A percentile compares a stretch with the other conserved stretches of the same genome.
These are phyloP conservation scores for Phytophthora uliginosa DNA, from an alignment of 352 stramenopile genomes.

Conservation along the genomic window DNA sequence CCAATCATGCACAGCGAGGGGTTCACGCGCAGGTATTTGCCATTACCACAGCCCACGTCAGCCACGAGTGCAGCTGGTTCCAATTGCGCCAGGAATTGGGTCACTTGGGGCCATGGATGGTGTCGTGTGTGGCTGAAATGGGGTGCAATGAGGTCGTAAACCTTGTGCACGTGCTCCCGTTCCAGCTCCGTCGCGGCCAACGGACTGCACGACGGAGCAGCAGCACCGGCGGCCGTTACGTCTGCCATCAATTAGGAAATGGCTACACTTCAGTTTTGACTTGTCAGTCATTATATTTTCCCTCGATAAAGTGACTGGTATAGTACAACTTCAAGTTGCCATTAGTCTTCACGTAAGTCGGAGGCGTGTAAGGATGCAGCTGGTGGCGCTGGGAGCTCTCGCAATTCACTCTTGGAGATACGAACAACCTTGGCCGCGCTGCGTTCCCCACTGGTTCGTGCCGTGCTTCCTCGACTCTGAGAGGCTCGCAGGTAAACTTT, in stretches of 20 bases:
- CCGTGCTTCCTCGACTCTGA: conserved; percentile 43
- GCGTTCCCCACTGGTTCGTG: conserved; percentile 28
- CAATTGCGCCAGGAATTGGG: conserved; percentile 61
- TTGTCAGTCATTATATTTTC: not conserved
- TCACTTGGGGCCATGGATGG: conserved; percentile 83
- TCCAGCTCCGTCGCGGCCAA: conserved; percentile 71
- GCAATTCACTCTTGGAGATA: conserved; percentile 73
- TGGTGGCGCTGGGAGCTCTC: conserved; percentile 57
- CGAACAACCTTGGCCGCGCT: conserved; percentile 59
- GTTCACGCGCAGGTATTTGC: conserved; percentile 84
- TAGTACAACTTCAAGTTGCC: conserved; percentile 21
- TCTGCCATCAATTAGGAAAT: conserved; percentile 25
- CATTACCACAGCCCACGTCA: conserved; percentile 87
- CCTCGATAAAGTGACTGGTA: conserved; percentile 26
- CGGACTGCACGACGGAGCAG: conserved; percentile 16
- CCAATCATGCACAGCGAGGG: conserved; percentile 72
- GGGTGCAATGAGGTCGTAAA: conserved; percentile 87
- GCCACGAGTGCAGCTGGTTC: conserved; percentile 66
- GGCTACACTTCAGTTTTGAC: conserved; percentile 14
- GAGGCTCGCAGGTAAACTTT: conserved; percentile 77
- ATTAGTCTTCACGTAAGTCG: conserved; percentile 21
- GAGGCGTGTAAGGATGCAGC: conserved; percentile 32
- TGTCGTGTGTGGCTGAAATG: conserved; percentile 91
- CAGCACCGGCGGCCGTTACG: conserved; percentile 10
- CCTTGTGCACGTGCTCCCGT: conserved; percentile 84